Evolutionary conservation across 2,329 filamentous ascomycete species (phyloP), one percentile per base, ranked within the genome.

Genomic region (Metarhizium anisopliae): DNA sequence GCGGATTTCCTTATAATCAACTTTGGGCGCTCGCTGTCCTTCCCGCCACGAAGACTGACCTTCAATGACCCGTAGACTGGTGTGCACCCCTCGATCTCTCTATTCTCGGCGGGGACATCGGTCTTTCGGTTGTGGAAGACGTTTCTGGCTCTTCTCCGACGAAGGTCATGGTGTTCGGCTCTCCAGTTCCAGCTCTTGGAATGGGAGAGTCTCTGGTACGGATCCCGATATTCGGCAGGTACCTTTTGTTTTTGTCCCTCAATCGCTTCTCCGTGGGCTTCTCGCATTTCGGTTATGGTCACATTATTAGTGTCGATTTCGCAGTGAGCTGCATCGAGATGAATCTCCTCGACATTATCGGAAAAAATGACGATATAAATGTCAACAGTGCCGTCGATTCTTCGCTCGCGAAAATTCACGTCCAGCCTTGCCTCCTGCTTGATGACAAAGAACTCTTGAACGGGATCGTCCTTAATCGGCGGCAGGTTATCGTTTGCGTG

Each of bases 361-460:
- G 77, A 77, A 57, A 82, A 76, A 56, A 80, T 76, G 62, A 87
- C 85, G 54, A 97, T 83, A 35, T 86, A 87, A 62, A 99, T 87
- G 62, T 92, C 87, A 8, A 89, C 90, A 60, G 82, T 86, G 52
- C 94, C 94, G 59, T 82, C 85, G 65, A 97, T 74, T 65, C 79
- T 81, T 70, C 85, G 86, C 54, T 82, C 82, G 60, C 82, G 79
- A 68, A 99, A 95, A 73, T 95, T 89, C 67, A 99, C 78, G 64
- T 97, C 92, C 58, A 99, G 78, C 64, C 91, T 86, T 52, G 99
- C 86, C 68, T 89, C 89, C 73, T 97, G 93, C 72, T 91, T 87
- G 55, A 90, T 79, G 56, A 97, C 74, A 45, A 79, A 75, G 55
- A 73, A 76, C 30, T 74, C 70, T 16, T 71, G 68, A 2, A 74